Evolutionary conservation across 208 protist genomes (phyloP), one percentile per base, ranked within the genome.

Genomic region (Leishmania guyanensis): DNA sequence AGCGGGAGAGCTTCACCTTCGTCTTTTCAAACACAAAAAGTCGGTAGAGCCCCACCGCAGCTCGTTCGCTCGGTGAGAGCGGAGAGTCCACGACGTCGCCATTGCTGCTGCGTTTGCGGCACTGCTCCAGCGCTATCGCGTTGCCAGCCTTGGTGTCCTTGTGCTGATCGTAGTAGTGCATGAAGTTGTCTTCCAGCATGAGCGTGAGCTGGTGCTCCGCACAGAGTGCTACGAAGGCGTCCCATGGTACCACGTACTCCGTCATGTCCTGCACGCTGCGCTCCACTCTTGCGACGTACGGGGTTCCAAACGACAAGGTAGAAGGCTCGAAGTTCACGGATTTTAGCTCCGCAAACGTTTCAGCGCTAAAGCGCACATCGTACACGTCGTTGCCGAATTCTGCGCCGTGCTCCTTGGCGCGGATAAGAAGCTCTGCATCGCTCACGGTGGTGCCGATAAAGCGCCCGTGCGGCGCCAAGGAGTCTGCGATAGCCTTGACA

Each of bases 201-300:
- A 94, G 75, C 4, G 50, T 70, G n/a, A 96, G 86, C 29, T 77
- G 73, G 79, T 91, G 81, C 22, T 79, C 65, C 0, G 50, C 77
- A 65, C 89, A 93, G 43, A 96, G 53, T 12, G 75, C 39, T 39
- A 91, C 83, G 84, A 96, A 92, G 6, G 75, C 43, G 9, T 75
- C 36, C 93, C 93, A 96, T 50, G 91, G 93, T 20, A 96, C 90
- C 20, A 96, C 73, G 70, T 90, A 96, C 86, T 96, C 93, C 4
- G 87, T 81, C 81, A 94, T 76, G 58, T 89, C 86, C 68, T 77
- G 88, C 72, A 96, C 93, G 33, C 85, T 91, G 22, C 88, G 78
- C 77, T 96, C 91, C 62, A 96, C 84, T 20, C 89, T 90, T 48
- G 91, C 70, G 53, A 77, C 85, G 84, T 96, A 96, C 54, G 89